Evolutionary conservation across 495 filamentous ascomycete species (phyloP), one percentile per base, ranked within the genome.

Genomic region (Pseudoneurospora amorphoporcata): DNA sequence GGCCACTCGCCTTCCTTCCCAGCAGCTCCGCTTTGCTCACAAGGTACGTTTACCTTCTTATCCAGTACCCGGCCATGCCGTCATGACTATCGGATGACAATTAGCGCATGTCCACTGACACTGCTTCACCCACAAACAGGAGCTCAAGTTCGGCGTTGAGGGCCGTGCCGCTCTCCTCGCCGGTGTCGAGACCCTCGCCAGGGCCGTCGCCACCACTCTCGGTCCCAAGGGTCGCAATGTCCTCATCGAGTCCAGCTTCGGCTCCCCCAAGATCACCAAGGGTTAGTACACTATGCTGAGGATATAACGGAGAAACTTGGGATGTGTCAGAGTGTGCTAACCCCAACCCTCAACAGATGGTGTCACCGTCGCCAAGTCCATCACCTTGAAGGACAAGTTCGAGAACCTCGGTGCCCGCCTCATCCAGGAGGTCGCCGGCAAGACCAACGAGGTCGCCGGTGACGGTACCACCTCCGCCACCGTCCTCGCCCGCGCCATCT

Each of bases 261-360:
- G 96, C 79, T 96, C 95, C 68, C 95, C 95, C 74, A 99, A 98
- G 88, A 99, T 99, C 83, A 99, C 95, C 79, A 99, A 99, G 87
- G 95, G 95, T 97, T 87, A 73, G 87, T 81, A 35, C 5, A 38
- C 37, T 8, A 4, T 68, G 37, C 58, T 32, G 6, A 14, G 9
- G 19, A 12, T 68, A 19, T 32, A 35, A 37, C 35, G 5, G 35
- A 37, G 35, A 37, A 37, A 37, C 35, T 3, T 37, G 35, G 35
- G 5, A 37, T 17, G 40, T 4, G 29, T n/a, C 29, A 39, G 8
- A 14, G 39, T 3, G 10, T n/a, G 16, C 43, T 58, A 65, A 58
- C 78, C 78, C 58, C 76, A 74, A 70, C 0, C 3, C 4, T 23
- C 19, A 72, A 38, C 72, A 97, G 94, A 97, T 83, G 94, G 94